A percentile compares a stretch with the other conserved stretches of the same genome.
Evolutionary conservation across 2,329 filamentous ascomycete genomes (phyloP).

Genomic region (Aspergillus pseudoglaucus): DNA sequence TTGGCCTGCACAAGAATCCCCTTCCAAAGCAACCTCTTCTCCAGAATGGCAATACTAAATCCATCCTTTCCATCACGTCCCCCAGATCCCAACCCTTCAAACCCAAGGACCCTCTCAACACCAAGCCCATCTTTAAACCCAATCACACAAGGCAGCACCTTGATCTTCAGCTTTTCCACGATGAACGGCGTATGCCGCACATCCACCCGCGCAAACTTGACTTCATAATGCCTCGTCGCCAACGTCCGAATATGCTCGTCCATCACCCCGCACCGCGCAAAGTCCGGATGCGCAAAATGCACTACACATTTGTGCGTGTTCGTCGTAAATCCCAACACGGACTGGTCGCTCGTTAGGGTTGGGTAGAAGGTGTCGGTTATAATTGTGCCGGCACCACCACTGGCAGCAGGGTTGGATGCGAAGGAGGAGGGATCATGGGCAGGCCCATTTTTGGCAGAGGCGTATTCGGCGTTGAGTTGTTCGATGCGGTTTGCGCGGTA

Average conservation of each 20-base stretch:
- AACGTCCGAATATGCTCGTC: conserved; percentile 50
- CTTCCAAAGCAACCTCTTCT: conserved; percentile 35
- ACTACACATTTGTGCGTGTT: conserved; percentile 52
- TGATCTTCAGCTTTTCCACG: conserved; percentile 41
- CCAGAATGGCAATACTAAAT: conserved; percentile 36
- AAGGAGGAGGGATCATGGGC: conserved; percentile 23
- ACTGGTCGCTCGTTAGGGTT: conserved; percentile 46
- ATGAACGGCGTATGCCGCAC: conserved; percentile 43
- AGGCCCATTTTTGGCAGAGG: conserved; percentile 37
- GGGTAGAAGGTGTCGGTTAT: conserved; percentile 27
- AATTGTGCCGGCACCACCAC: conserved; percentile 11
- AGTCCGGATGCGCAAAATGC: conserved; percentile 60
- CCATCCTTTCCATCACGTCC: conserved; percentile 32
- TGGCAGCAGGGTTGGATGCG: conserved; percentile 5
- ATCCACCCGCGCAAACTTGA: conserved; percentile 41
- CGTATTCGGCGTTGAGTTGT: conserved; percentile 53
- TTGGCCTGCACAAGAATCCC: conserved; percentile 33
- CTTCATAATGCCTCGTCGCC: conserved; percentile 33
- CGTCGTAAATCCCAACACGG: conserved; percentile 55
- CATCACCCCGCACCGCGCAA: conserved; percentile 57
- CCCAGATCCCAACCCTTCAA: conserved; percentile 39
- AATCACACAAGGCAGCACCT: conserved; percentile 44
- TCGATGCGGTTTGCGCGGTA: conserved; percentile 54
- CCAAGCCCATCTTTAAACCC: conserved; percentile 43
- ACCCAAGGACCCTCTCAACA: conserved; percentile 41